Evolutionary conservation across 2,329 filamentous ascomycete species (phyloP).

Genomic region (Paracoccidioides lutzii): DNA sequence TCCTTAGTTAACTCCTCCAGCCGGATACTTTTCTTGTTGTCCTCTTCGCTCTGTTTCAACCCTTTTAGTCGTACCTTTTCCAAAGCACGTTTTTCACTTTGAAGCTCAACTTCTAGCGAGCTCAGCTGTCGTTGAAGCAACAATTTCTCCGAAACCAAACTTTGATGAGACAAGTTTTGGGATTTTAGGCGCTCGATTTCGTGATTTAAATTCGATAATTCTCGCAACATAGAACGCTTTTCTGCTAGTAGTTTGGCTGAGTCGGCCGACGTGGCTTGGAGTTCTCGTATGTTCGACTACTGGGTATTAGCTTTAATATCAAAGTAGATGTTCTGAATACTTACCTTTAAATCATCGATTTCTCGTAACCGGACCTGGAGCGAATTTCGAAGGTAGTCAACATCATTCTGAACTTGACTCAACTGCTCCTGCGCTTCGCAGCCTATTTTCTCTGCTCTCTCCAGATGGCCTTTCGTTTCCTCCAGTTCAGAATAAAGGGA

Average conservation of each 20-base stretch:
- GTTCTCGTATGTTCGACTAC: constrained; percentile 48
- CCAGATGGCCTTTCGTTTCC: constrained; percentile 42
- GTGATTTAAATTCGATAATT: constrained; percentile 45
- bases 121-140: constrained; percentile 65
- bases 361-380: constrained; percentile 41
- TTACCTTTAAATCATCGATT: constrained; percentile 44
- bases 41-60: constrained; percentile 28
- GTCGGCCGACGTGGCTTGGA: constrained; percentile 55
- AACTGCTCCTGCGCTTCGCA: constrained; percentile 35
- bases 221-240: constrained; percentile 48
- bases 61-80: constrained; percentile 40
- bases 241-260: constrained; percentile 57
- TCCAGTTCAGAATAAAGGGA: constrained; percentile 52
- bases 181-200: constrained; percentile 50
- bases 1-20: constrained; percentile 43
- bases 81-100: constrained; percentile 62
- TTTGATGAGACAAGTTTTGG: constrained; percentile 50
- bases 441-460: constrained; percentile 35
- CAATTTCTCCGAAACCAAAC: constrained; percentile 66
- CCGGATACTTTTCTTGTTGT: constrained; percentile 27
- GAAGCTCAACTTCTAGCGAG: constrained; percentile 65
- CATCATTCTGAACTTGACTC: constrained; percentile 37
- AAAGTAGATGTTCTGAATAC: constrained; percentile 5
- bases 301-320: not conserved
- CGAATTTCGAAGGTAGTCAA: constrained; percentile 16